These are phyloP conservation scores for Cymodocea nodosa DNA, from an alignment of 116 monocot species.

Conservation along the genomic window DNA sequence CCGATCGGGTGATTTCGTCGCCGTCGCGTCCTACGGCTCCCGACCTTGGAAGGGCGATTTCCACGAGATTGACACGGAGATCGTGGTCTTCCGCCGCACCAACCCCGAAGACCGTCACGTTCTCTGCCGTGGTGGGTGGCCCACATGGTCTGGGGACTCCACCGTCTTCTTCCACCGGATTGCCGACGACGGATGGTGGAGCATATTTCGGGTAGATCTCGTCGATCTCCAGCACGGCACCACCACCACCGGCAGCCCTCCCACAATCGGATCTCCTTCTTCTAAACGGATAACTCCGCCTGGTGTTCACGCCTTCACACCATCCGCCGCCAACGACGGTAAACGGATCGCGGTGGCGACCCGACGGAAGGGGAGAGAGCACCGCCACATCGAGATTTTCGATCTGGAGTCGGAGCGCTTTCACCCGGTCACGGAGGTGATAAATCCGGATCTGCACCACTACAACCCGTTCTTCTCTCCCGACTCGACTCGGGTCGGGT, in stretches of 20 bases:
- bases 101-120: conserved; percentile 25
- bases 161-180: conserved; percentile 63
- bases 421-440: conserved; percentile 29
- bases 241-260: neutral
- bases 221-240: conserved; percentile 10
- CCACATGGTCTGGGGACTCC: conserved; percentile 50
- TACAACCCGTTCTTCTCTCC: conserved; percentile 77
- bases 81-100: conserved; percentile 41
- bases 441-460: conserved; percentile 54
- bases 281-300: conserved; percentile 51
- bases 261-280: neutral
- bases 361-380: conserved; percentile 26
- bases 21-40: conserved; percentile 60
- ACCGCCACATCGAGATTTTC: conserved; percentile 72
- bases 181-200: conserved; percentile 86
- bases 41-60: conserved; percentile 52
- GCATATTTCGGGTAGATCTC: conserved; percentile 52
- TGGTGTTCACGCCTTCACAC: conserved; percentile 79
- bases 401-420: conserved; percentile 48
- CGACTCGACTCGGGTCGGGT: conserved; percentile 34
- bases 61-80: conserved; percentile 52
- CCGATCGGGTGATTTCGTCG: conserved; percentile 43
- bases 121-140: conserved; percentile 60
- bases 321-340: conserved; percentile 46
- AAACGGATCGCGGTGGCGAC: conserved; percentile 67